Conservation (phyloP, 2,329 filamentous ascomycete species). For the Capronia coronata region DNA sequence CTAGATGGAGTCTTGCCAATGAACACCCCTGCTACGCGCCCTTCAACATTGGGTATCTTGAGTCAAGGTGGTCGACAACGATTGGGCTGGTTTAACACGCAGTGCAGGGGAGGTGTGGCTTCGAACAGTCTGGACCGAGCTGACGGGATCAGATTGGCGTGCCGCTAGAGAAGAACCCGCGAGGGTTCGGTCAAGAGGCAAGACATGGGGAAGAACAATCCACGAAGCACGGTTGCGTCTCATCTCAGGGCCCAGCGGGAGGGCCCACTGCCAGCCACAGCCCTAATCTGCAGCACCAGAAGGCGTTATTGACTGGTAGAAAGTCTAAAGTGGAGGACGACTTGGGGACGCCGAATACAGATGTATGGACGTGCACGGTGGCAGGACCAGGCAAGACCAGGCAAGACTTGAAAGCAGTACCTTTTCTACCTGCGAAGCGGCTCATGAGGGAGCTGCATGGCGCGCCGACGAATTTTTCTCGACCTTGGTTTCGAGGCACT, state of each 20-base stretch:
- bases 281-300: background rate
- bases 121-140: slow-evolving; percentile 14
- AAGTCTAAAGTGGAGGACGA: background rate
- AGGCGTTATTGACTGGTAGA: background rate
- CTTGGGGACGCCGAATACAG: background rate
- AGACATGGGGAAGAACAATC: slow-evolving; percentile 1
- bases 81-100: background rate
- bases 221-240: background rate
- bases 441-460: background rate
- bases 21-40: background rate
- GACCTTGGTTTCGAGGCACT: background rate
- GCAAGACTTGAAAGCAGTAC: background rate
- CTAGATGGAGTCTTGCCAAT: background rate
- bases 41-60: background rate
- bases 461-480: background rate
- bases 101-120: slow-evolving; percentile 1
- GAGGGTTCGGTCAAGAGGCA: background rate
- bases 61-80: background rate
- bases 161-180: background rate
- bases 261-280: background rate
- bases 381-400: background rate
- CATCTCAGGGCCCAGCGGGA: background rate
- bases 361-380: background rate
- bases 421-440: too few species aligned
- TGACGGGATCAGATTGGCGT: slow-evolving; percentile 7